Conservation (phyloP, 768 basidiomycete species). For the Pisolithus tinctorius region DNA sequence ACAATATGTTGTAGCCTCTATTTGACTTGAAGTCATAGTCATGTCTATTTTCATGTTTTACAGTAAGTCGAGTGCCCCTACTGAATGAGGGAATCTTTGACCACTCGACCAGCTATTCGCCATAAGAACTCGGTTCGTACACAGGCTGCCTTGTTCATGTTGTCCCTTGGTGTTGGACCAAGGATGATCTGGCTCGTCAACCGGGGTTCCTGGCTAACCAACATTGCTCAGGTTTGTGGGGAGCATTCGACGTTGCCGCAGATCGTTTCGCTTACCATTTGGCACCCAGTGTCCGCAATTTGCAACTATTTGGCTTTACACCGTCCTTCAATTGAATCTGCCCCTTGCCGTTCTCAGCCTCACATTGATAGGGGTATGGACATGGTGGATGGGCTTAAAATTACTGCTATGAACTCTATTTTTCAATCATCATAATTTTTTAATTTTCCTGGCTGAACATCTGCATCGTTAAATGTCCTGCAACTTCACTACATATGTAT, state of each 20-base stretch:
- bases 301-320: constrained; percentile 74
- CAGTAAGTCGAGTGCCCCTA: constrained; percentile 37
- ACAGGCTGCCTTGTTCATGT: constrained; percentile 52
- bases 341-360: constrained; percentile 55
- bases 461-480: neutral
- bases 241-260: neutral
- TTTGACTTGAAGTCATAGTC: constrained; percentile 36
- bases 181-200: constrained; percentile 70
- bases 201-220: constrained; percentile 58
- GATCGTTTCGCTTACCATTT: constrained; percentile 1
- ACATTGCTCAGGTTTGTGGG: constrained; percentile 62
- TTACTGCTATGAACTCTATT: constrained; percentile 26
- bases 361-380: constrained; percentile 43
- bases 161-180: constrained; percentile 52
- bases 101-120: constrained; percentile 39
- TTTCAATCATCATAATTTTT: neutral
- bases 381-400: constrained; percentile 58
- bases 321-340: constrained; percentile 63
- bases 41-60: constrained; percentile 72
- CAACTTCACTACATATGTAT: neutral
- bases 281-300: constrained; percentile 61
- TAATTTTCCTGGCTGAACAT: neutral
- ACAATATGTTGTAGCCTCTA: neutral
- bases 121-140: constrained; percentile 49
- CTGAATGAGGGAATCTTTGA: neutral